These are phyloP conservation scores for Dendrobium chrysotoxum DNA, from an alignment of 106 monocot genomes.

Conservation along the genomic window DNA sequence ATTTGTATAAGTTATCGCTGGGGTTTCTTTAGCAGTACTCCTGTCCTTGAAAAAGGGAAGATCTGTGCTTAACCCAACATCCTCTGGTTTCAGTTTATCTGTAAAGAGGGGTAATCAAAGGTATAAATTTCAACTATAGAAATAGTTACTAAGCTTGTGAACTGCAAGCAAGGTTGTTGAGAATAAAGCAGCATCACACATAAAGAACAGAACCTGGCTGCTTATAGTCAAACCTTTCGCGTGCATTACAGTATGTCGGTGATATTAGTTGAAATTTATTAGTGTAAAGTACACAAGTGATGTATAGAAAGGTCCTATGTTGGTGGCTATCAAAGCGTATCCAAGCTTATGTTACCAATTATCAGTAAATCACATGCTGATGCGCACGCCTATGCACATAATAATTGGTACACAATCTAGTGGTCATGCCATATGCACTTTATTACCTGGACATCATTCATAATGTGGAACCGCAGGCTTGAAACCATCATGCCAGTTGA, in stretches of 20 bases:
- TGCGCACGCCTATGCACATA: background rate
- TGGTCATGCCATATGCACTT: background rate
- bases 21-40: slow-evolving; percentile 23
- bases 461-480: background rate
- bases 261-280: background rate
- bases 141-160: background rate
- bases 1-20: slow-evolving; percentile 45
- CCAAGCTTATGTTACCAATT: background rate
- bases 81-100: slow-evolving; percentile 78
- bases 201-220: background rate
- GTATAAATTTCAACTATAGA: background rate
- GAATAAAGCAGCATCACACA: background rate
- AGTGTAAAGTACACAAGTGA: background rate
- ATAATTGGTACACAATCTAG: too few relatives aligned
- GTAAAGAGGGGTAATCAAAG: slow-evolving; percentile 5
- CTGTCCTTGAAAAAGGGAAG: slow-evolving; percentile 49
- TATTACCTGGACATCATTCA: background rate
- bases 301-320: background rate
- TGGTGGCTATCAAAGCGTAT: background rate
- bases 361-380: background rate
- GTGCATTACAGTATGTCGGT: background rate
- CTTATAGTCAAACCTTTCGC: background rate
- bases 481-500: background rate
- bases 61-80: slow-evolving; percentile 69
- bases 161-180: background rate